A percentile compares a stretch with the other conserved stretches of the same genome.
Conservation (phyloP, 1,284 basidiomycete species). For the Trichosporon asahii region DNA sequence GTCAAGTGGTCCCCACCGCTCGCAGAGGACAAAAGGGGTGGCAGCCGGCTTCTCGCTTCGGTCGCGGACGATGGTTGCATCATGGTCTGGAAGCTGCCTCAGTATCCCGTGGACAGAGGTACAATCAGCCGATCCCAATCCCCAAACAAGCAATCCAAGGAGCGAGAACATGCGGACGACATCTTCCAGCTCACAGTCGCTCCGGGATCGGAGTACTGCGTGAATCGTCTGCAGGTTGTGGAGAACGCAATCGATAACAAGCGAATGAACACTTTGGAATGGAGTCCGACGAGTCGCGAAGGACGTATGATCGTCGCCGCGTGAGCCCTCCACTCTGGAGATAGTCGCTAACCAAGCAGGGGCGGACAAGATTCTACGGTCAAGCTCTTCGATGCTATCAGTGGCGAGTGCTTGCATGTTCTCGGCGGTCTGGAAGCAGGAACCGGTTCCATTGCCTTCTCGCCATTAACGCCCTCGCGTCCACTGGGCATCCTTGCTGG, state of each 20-base stretch:
- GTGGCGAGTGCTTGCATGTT: constrained; percentile 36
- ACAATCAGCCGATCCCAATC: constrained; percentile 24
- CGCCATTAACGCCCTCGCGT: constrained; percentile 28
- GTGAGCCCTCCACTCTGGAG: constrained; percentile 28
- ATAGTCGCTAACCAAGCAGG: constrained; percentile 15
- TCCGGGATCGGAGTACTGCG: constrained; percentile 32
- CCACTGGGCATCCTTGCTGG: constrained; percentile 35
- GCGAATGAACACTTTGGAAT: constrained; percentile 43
- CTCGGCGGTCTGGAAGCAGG: constrained; percentile 40
- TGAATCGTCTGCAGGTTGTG: constrained; percentile 40
- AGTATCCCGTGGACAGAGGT: constrained; percentile 35
- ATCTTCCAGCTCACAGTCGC: constrained; percentile 29
- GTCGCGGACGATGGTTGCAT: constrained; percentile 44
- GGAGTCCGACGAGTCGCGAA: constrained; percentile 32
- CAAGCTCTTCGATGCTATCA: constrained; percentile 40
- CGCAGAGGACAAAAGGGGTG: background rate
- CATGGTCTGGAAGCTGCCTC: constrained; percentile 43
- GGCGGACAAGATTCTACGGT: constrained; percentile 47
- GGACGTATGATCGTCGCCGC: constrained; percentile 44
- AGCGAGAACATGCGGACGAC: constrained; percentile 27
- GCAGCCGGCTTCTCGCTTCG: constrained; percentile 35
- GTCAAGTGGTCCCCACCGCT: constrained; percentile 40
- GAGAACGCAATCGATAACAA: constrained; percentile 38
- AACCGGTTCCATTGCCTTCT: constrained; percentile 43
- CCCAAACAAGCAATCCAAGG: constrained; percentile 24